A percentile compares a stretch with the other conserved stretches of the same genome.
phyloP scores from a whole-genome alignment of 176 grass and related monocot species.

The Puya raimondii region DNA sequence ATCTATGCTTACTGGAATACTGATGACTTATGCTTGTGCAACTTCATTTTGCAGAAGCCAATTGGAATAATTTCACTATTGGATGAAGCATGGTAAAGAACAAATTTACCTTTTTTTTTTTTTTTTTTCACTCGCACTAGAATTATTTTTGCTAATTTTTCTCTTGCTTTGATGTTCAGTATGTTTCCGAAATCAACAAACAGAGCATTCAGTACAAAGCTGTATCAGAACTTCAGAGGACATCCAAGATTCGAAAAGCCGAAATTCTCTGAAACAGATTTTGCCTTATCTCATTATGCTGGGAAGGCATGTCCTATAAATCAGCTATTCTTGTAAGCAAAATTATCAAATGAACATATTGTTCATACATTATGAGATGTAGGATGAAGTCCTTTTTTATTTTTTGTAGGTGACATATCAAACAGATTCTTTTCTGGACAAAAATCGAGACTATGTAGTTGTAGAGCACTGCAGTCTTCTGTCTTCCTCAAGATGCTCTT shows the following conservation, averaged over 20 bases:
- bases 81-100: constrained; percentile 83
- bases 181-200: constrained; percentile 91
- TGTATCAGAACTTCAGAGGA: constrained; percentile 58
- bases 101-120: constrained; percentile 15
- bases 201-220: constrained; percentile 61
- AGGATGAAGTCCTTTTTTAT: constrained; percentile 4
- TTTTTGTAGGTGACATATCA: constrained; percentile 62
- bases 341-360: constrained; percentile 14
- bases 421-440: constrained; percentile 82
- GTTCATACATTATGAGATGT: constrained; percentile 20
- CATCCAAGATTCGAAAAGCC: constrained; percentile 67
- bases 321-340: constrained; percentile 30
- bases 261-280: constrained; percentile 79
- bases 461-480: constrained; percentile 70
- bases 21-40: constrained; percentile 11
- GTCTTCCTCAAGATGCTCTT: constrained; percentile 64
- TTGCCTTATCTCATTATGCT: constrained; percentile 65
- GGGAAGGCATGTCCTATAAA: constrained; percentile 62
- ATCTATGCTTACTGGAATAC: not conserved
- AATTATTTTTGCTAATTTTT: constrained; percentile 29
- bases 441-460: constrained; percentile 82
- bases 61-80: constrained; percentile 90
- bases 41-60: constrained; percentile 65
- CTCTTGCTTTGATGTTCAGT: constrained; percentile 47
- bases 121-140: constrained; percentile 15